phyloP scores from a whole-genome alignment of 176 grass and related monocot species.

The Pharus latifolius region DNA sequence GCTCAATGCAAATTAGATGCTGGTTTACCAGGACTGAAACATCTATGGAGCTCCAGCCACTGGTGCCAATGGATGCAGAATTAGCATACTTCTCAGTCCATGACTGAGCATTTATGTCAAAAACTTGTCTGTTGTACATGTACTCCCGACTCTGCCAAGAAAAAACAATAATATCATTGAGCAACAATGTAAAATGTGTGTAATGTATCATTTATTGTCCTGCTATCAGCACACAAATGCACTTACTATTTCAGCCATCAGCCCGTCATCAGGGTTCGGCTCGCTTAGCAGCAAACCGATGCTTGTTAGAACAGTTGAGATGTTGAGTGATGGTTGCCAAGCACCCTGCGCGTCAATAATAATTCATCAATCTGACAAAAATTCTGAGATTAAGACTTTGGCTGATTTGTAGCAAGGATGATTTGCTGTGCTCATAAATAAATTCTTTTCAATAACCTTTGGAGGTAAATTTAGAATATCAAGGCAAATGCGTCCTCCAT shows the following conservation, averaged over 20 bases:
- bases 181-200: conserved; percentile 1
- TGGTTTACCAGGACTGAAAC: conserved; percentile 13
- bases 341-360: conserved; percentile 40
- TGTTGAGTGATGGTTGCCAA: conserved; percentile 88
- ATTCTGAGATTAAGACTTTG: neutral
- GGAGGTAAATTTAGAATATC: conserved; percentile 95
- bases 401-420: too few species aligned
- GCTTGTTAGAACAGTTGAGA: conserved; percentile 70
- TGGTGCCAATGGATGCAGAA: conserved; percentile 29
- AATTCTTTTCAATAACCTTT: conserved; percentile 39
- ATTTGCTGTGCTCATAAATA: neutral
- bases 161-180: conserved; percentile 3
- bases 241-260: conserved; percentile 89
- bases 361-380: conserved; percentile 8
- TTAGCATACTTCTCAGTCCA: conserved; percentile 80
- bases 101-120: conserved; percentile 58
- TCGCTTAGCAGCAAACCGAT: conserved; percentile 68
- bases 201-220: neutral
- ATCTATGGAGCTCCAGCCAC: conserved; percentile 27
- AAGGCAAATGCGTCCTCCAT: conserved; percentile 85
- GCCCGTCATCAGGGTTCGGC: conserved; percentile 79
- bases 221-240: conserved; percentile 6
- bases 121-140: conserved; percentile 72
- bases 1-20: neutral
- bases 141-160: conserved; percentile 66